A percentile compares a stretch with the other conserved stretches of the same genome.
phyloP scores from a whole-genome alignment of 2,329 filamentous ascomycete genomes.

The Helminthosporium solani region DNA sequence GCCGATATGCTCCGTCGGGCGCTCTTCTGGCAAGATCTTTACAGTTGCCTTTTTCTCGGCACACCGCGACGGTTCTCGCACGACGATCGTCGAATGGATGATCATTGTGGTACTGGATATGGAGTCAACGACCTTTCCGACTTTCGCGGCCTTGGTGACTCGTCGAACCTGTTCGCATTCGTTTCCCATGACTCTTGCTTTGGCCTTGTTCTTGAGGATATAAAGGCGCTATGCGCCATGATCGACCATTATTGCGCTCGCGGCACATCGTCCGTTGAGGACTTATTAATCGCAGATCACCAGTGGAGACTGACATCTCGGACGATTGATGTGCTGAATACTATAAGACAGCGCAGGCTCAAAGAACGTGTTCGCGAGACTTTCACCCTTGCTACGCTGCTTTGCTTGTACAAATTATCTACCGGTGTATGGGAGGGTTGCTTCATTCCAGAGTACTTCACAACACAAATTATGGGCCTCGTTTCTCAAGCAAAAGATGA shows the following conservation, averaged over 20 bases:
- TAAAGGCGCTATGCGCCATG: conserved; percentile 12
- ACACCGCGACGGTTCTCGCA: conserved; percentile 15
- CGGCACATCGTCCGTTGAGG: conserved; percentile 1
- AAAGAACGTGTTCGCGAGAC: conserved; percentile 13
- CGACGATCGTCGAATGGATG: conserved; percentile 8
- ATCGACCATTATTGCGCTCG: conserved; percentile 8
- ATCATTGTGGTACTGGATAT: neutral
- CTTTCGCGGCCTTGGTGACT: conserved; percentile 1
- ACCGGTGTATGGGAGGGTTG: conserved; percentile 20
- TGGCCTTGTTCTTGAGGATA: conserved; percentile 10
- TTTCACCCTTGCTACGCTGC: conserved; percentile 15
- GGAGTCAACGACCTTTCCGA: neutral
- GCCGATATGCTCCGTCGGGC: conserved; percentile 12
- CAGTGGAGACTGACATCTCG: conserved; percentile 17
- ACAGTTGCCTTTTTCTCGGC: conserved; percentile 16
- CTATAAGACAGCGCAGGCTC: conserved; percentile 1
- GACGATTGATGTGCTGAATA: conserved; percentile 11
- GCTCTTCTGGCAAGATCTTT: conserved; percentile 20
- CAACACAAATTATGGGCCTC: conserved; percentile 11
- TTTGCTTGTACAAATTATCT: conserved; percentile 20
- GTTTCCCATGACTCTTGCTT: conserved; percentile 1
- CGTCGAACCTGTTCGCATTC: conserved; percentile 8
- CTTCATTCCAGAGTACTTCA: conserved; percentile 18
- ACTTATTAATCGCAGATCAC: conserved; percentile 13
- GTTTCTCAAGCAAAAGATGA: conserved; percentile 5